Evolutionary conservation across 257 asterid genomes (phyloP).

Genomic region (Rehmannia glutinosa): DNA sequence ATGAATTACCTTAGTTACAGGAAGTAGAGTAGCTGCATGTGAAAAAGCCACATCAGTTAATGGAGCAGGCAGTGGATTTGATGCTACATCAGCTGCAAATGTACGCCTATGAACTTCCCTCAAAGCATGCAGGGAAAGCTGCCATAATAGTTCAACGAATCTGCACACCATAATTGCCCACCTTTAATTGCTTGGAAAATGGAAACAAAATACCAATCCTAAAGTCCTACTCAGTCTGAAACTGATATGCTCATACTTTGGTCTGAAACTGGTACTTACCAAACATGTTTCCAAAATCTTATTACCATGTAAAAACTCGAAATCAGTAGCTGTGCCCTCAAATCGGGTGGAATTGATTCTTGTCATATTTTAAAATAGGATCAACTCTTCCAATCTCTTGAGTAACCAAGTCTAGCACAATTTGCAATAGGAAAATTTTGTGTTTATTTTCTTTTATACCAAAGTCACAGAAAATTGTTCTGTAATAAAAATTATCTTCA

Average conservation of each 20-base stretch:
- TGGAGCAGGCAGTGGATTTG: slow-evolving; percentile 92
- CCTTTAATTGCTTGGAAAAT: not conserved
- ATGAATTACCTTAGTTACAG: slow-evolving; percentile 82
- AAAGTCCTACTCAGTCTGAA: not conserved
- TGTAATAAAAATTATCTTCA: not conserved
- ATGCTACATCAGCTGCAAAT: slow-evolving; percentile 83
- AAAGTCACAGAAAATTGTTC: slow-evolving; percentile 3
- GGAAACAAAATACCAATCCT: slow-evolving; percentile 2
- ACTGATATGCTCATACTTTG: not conserved
- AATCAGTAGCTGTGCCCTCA: not conserved
- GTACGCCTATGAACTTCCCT: slow-evolving; percentile 96
- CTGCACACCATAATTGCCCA: slow-evolving; percentile 60
- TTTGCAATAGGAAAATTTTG: not conserved
- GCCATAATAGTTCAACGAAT: slow-evolving; percentile 96
- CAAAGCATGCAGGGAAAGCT: slow-evolving; percentile 96
- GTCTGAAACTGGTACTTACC: not conserved
- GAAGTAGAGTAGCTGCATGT: slow-evolving; percentile 96
- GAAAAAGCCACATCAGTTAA: slow-evolving; percentile 99
- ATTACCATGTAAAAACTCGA: not conserved
- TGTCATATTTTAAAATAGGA: not conserved
- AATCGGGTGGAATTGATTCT: not conserved
- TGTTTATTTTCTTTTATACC: slow-evolving; percentile 1
- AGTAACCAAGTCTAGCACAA: slow-evolving; percentile 9
- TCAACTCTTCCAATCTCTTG: not conserved
- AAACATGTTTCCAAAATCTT: not conserved